A percentile compares a stretch with the other conserved stretches of the same genome.
Evolutionary conservation across 768 basidiomycete species (phyloP).

Genomic region (Suillus bovinus): DNA sequence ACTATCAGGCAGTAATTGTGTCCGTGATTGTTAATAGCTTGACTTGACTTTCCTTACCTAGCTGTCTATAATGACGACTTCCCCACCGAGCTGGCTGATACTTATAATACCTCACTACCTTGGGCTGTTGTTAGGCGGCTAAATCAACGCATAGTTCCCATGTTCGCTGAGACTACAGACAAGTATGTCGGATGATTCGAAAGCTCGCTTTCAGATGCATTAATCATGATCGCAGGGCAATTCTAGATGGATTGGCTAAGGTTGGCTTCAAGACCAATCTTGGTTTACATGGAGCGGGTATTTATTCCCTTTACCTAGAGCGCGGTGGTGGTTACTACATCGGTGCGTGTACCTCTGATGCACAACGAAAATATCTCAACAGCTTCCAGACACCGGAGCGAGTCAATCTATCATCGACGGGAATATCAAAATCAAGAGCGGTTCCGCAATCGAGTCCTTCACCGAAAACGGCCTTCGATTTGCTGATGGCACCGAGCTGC

Average conservation of each 20-base stretch:
- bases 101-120: slow-evolving; percentile 20
- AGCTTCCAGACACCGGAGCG: slow-evolving; percentile 35
- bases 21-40: background rate
- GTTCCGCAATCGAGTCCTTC: slow-evolving; percentile 32
- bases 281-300: slow-evolving; percentile 36
- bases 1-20: slow-evolving; percentile 14
- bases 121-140: slow-evolving; percentile 16
- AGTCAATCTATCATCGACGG: slow-evolving; percentile 46
- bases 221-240: slow-evolving; percentile 25
- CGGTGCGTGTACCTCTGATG: slow-evolving; percentile 22
- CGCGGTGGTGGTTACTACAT: slow-evolving; percentile 45
- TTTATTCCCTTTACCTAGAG: slow-evolving; percentile 26
- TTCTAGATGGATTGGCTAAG: slow-evolving; percentile 37
- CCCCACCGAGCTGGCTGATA: slow-evolving; percentile 25
- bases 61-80: slow-evolving; percentile 20
- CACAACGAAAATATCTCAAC: background rate
- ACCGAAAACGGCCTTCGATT: slow-evolving; percentile 32
- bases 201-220: background rate
- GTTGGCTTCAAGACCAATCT: slow-evolving; percentile 40
- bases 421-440: slow-evolving; percentile 52
- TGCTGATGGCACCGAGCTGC: slow-evolving; percentile 29
- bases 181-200: slow-evolving; percentile 20
- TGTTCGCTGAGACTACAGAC: slow-evolving; percentile 23
- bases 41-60: slow-evolving; percentile 3
- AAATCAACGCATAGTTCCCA: slow-evolving; percentile 21